These are phyloP conservation scores for Tarenaya hassleriana DNA, from an alignment of 345 rosid genomes.

Conservation along the genomic window DNA sequence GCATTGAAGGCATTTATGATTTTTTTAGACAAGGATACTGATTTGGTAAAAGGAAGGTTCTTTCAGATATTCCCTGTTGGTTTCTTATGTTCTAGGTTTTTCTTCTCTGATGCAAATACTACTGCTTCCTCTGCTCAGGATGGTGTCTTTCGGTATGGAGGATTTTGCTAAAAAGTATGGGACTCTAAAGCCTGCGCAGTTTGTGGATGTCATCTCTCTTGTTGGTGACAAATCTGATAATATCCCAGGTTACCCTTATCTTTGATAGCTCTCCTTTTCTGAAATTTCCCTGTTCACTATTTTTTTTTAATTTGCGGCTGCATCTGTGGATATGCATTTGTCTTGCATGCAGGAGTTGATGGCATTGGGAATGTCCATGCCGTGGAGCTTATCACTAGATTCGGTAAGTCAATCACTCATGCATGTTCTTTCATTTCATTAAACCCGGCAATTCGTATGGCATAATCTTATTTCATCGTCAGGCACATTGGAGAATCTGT, in stretches of 20 bases:
- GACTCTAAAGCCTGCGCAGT: conserved; percentile 66
- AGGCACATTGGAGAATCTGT: conserved; percentile 74
- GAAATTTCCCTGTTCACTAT: not conserved
- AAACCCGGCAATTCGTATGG: not conserved
- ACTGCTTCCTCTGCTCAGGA: conserved; percentile 44
- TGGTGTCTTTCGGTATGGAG: conserved; percentile 91
- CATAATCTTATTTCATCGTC: conserved; percentile 14
- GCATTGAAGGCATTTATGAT: not conserved
- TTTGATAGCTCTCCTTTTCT: conserved; percentile 1
- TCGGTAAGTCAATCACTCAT: conserved; percentile 43
- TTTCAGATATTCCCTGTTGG: not conserved
- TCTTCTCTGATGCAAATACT: conserved; percentile 14
- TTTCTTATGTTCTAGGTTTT: conserved; percentile 4
- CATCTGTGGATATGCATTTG: conserved; percentile 5
- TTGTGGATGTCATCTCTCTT: conserved; percentile 76
- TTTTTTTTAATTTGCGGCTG: not conserved
- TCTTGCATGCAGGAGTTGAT: conserved; percentile 76
- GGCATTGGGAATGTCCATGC: conserved; percentile 83
- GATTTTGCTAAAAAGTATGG: conserved; percentile 81
- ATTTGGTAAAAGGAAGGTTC: conserved; percentile 2
- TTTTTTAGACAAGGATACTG: conserved; percentile 6
- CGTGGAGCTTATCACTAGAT: conserved; percentile 59
- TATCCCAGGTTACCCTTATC: conserved; percentile 61
- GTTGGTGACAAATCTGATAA: conserved; percentile 83
- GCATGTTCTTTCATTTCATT: conserved; percentile 12